Evolutionary conservation across 768 basidiomycete species (phyloP).

Genomic region (Phanerochaete sordida): DNA sequence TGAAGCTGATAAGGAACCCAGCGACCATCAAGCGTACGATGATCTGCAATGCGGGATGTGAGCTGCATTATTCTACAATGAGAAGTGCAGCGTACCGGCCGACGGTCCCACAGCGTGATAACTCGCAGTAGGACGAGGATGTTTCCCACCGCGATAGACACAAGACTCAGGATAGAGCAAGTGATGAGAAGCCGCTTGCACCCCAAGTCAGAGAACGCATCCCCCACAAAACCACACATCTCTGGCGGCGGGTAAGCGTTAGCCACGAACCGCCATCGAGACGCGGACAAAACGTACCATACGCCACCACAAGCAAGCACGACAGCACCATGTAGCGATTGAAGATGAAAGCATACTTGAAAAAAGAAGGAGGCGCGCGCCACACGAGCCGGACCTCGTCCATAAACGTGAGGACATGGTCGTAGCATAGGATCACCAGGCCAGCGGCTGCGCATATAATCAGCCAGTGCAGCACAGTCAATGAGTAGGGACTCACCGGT

Average conservation of each 20-base stretch:
- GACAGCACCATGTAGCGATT: conserved; percentile 36
- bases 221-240: conserved; percentile 21
- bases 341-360: conserved; percentile 37
- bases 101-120: conserved; percentile 33
- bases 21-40: conserved; percentile 21
- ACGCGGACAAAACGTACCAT: conserved; percentile 19
- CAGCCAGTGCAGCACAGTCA: not conserved
- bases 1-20: conserved; percentile 27
- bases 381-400: conserved; percentile 41
- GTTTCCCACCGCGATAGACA: conserved; percentile 30
- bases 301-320: conserved; percentile 21
- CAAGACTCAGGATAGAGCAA: conserved; percentile 21
- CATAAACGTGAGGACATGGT: conserved; percentile 37
- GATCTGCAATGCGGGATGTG: conserved; percentile 5
- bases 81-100: conserved; percentile 17
- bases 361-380: conserved; percentile 32
- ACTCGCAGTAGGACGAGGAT: conserved; percentile 32
- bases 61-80: not conserved
- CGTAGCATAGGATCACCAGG: conserved; percentile 34
- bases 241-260: conserved; percentile 7
- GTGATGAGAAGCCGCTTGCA: conserved; percentile 27
- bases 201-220: conserved; percentile 16
- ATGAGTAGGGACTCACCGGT: conserved; percentile 13
- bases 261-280: not conserved
- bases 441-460: conserved; percentile 25